These are phyloP conservation scores for Penicillium sp. DNA, from an alignment of 2,329 filamentous ascomycete genomes.

Conservation along the genomic window DNA sequence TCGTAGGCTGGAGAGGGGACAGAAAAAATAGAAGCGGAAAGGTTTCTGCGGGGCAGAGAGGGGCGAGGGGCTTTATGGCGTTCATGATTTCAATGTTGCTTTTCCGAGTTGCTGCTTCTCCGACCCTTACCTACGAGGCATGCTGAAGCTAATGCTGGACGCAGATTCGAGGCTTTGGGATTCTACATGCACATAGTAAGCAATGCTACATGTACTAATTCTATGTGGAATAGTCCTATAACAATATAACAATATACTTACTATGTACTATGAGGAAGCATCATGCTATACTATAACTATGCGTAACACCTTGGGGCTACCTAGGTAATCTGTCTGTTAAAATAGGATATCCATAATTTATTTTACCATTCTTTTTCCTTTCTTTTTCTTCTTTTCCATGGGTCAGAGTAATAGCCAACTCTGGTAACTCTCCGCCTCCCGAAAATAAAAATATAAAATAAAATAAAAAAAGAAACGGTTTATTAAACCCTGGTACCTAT, in stretches of 20 bases:
- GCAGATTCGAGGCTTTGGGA: neutral
- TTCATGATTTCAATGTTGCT: constrained; percentile 12
- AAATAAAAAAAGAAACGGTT: neutral
- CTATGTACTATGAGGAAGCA: neutral
- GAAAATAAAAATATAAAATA: neutral
- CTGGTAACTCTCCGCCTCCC: constrained; percentile 10
- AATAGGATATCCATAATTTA: neutral
- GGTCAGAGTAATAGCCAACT: neutral
- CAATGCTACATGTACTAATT: neutral
- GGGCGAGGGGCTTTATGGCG: constrained; percentile 9
- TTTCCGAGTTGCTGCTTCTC: constrained; percentile 9
- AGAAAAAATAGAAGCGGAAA: constrained; percentile 23
- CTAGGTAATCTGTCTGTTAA: no score
- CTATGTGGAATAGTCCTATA: neutral
- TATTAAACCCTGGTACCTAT: neutral
- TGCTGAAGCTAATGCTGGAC: neutral
- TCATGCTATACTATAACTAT: neutral
- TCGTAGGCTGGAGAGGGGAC: neutral
- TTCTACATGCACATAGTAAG: neutral
- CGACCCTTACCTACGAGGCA: neutral
- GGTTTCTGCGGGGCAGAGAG: constrained; percentile 21
- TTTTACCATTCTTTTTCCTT: neutral
- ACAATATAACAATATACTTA: neutral
- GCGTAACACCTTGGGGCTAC: no score
- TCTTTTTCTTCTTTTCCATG: constrained; percentile 5